Conservation (phyloP, 1,139 yeast species). For the Suhomyces yuchorum region DNA sequence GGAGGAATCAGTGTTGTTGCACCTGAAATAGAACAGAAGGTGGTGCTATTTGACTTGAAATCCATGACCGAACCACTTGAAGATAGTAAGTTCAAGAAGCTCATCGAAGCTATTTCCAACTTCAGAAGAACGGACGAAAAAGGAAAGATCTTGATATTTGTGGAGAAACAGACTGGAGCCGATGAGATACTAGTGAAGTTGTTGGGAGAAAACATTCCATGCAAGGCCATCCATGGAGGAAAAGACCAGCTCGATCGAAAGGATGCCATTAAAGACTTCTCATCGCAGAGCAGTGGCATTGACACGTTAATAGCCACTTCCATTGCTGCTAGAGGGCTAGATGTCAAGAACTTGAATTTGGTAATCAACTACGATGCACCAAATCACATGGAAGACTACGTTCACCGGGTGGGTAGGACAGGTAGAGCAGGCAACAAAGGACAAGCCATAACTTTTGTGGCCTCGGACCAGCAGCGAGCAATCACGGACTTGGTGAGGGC, state of each 20-base stretch:
- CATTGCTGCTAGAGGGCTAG: conserved; percentile 92
- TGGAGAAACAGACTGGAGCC: conserved; percentile 82
- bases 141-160: conserved; percentile 74
- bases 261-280: conserved; percentile 71
- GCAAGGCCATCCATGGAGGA: conserved; percentile 87
- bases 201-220: conserved; percentile 55
- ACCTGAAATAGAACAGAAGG: conserved; percentile 73
- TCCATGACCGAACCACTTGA: conserved; percentile 15
- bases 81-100: conserved; percentile 50
- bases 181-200: conserved; percentile 67
- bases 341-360: conserved; percentile 76
- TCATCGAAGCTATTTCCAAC: conserved; percentile 56
- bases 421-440: conserved; percentile 90
- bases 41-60: conserved; percentile 54
- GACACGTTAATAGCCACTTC: conserved; percentile 84
- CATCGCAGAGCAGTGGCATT: conserved; percentile 51
- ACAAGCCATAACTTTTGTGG: conserved; percentile 73
- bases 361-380: conserved; percentile 91
- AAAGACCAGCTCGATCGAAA: conserved; percentile 86
- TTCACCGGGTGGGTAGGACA: conserved; percentile 95
- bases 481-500: conserved; percentile 77
- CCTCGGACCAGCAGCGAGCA: conserved; percentile 63
- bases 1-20: conserved; percentile 87
- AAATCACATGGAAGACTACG: conserved; percentile 91
- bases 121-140: conserved; percentile 32